Evolutionary conservation across 805 yeast genomes (phyloP).

Genomic region (Candida cerambycidarum): DNA sequence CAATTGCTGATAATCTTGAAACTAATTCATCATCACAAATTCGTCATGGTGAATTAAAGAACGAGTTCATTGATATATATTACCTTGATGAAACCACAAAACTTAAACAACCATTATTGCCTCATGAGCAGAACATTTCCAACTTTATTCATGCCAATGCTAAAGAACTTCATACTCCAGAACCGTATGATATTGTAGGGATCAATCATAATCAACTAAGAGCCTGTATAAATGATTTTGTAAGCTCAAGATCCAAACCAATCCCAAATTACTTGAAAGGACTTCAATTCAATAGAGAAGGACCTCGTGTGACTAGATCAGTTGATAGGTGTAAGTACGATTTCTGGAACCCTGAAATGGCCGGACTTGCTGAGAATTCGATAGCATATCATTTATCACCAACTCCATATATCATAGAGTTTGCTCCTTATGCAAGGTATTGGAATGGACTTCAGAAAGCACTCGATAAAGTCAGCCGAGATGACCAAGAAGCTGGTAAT

Average conservation of each 20-base stretch:
- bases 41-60: conserved; percentile 25
- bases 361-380: conserved; percentile 38
- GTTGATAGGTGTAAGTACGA: conserved; percentile 2
- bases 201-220: conserved; percentile 14
- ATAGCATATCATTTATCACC: conserved; percentile 24
- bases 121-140: conserved; percentile 30
- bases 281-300: conserved; percentile 18
- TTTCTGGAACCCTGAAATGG: conserved; percentile 18
- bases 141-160: neutral
- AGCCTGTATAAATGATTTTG: conserved; percentile 18
- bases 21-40: conserved; percentile 25
- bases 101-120: conserved; percentile 28
- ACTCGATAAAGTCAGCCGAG: conserved; percentile 18
- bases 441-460: conserved; percentile 35
- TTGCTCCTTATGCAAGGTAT: conserved; percentile 31
- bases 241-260: conserved; percentile 37
- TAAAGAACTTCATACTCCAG: neutral
- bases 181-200: neutral
- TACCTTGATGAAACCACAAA: conserved; percentile 31
- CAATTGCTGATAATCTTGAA: conserved; percentile 30
- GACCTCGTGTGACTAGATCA: conserved; percentile 15
- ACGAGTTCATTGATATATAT: conserved; percentile 36
- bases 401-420: conserved; percentile 27
- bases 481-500: conserved; percentile 12
- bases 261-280: conserved; percentile 31